Conservation (phyloP, 2,329 filamentous ascomycete genomes). For the Thermoascus crustaceus region DNA sequence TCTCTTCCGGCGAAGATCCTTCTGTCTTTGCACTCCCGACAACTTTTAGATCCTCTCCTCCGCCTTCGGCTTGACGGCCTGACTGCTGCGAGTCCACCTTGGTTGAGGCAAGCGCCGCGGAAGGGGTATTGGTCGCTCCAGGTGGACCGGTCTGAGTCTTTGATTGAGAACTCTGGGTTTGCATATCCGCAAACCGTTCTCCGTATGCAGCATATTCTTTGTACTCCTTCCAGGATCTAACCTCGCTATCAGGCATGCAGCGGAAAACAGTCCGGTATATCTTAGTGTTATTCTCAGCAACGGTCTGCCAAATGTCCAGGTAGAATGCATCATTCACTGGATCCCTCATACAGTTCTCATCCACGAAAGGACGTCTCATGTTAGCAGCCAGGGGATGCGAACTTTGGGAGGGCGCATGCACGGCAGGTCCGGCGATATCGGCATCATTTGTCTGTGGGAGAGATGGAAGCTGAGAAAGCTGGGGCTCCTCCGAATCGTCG, state of each 20-base stretch:
- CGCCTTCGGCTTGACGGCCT: conserved; percentile 23
- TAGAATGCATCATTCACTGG: conserved; percentile 76
- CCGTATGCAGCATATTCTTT: conserved; percentile 72
- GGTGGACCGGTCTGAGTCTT: conserved; percentile 29
- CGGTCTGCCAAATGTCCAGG: conserved; percentile 76
- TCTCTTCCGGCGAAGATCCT: conserved; percentile 22
- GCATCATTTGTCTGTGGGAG: conserved; percentile 67
- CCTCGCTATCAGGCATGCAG: conserved; percentile 94
- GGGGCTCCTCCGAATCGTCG: conserved; percentile 16
- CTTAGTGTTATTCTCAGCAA: conserved; percentile 91
- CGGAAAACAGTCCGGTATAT: conserved; percentile 89
- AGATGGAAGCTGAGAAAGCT: conserved; percentile 51
- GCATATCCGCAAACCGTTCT: conserved; percentile 63
- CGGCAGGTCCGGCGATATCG: conserved; percentile 62
- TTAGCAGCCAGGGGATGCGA: conserved; percentile 49
- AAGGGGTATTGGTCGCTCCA: conserved; percentile 19
- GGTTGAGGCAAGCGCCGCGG: conserved; percentile 15
- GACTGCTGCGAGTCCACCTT: conserved; percentile 17
- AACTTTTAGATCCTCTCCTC: conserved; percentile 21
- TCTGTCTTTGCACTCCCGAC: conserved; percentile 13
- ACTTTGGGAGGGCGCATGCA: conserved; percentile 44
- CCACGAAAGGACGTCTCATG: conserved; percentile 63
- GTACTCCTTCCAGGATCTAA: conserved; percentile 88
- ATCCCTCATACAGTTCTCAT: conserved; percentile 91
- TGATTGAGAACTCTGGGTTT: conserved; percentile 47